Evolutionary conservation across 2,329 filamentous ascomycete genomes (phyloP), one percentile per base, ranked within the genome.

Genomic region (Penicillium oxalicum): DNA sequence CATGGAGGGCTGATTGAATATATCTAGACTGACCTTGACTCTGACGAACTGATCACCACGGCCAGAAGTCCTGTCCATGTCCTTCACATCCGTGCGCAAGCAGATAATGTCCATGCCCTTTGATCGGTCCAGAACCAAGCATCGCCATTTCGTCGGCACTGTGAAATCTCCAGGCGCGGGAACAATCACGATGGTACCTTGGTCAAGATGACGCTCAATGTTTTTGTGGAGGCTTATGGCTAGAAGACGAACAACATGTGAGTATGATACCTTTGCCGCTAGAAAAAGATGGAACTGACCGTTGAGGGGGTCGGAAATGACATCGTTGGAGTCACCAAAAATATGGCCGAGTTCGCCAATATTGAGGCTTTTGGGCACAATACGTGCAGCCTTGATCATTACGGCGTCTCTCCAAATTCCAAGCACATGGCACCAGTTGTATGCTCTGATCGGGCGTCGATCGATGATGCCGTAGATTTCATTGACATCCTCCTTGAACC

Each of bases 181-280:
- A 28, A 60, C 36, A 35, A 60, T 33, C 7, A 45, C 51, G 43
- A 58, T 51, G 4, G 29, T 45, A 1, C 57, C 57, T 37, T 40
- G 35, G 33, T 58, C 48, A 28, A 60, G 46, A 50, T 48, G 32
- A 34, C 26, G 28, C 45, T 50, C 29, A 44, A 48, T 12, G 26
- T 4, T 26, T 13, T 29, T 34, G 6, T 42, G 25, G 9, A 47
- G 25, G 25, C 4, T 5, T 25, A 18, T 8, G 36, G 36, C 24
- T 32, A 32, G 29, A 32, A 11, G 29, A 32, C 29, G 11, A 32
- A 32, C 29, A 32, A 32, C 2, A 32, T 32, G 29, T 32, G 4
- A 32, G 11, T 32, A 32, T 32, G 29, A 32, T 32, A 11, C 11
- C 11, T 4, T 32, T 5, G 29, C 29, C 29, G 4, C 29, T 32